Evolutionary conservation across 108 stramenopile species (phyloP).

Genomic region (Hondaea fermentalgiana): DNA sequence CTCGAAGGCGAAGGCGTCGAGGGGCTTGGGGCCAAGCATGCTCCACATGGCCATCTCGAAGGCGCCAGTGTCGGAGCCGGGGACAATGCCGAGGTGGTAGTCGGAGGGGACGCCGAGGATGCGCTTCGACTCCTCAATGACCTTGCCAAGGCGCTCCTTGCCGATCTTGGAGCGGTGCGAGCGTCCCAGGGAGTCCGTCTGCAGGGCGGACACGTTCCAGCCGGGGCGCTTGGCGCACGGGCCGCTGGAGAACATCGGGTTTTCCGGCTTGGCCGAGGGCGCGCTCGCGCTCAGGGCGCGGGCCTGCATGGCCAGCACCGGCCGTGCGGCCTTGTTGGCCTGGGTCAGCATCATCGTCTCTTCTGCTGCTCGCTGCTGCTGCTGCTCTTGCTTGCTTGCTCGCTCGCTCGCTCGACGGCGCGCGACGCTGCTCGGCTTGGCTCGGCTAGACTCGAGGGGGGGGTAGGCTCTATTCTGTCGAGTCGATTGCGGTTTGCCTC

Average conservation of each 20-base stretch:
- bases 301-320: not conserved
- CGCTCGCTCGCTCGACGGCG: no score
- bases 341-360: not conserved
- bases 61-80: slow-evolving; percentile 97
- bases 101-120: slow-evolving; percentile 83
- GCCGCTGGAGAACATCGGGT: slow-evolving; percentile 47
- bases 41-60: slow-evolving; percentile 99
- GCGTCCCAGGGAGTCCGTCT: slow-evolving; percentile 70
- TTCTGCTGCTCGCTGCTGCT: no score
- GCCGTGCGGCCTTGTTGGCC: not conserved
- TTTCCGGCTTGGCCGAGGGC: slow-evolving; percentile 24
- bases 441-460: no score
- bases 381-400: no score
- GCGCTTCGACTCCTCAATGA: slow-evolving; percentile 88
- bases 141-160: slow-evolving; percentile 81
- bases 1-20: slow-evolving; percentile 97
- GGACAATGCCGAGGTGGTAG: slow-evolving; percentile 88
- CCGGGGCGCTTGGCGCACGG: slow-evolving; percentile 99
- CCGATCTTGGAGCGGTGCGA: slow-evolving; percentile 95
- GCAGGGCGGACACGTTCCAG: slow-evolving; percentile 65
- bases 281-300: not conserved
- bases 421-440: no score
- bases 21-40: slow-evolving; percentile 81
- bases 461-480: no score
- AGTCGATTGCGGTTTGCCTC: no score